phyloP scores from a whole-genome alignment of 169 alveolate species.

The Cryptosporidium bovis region DNA sequence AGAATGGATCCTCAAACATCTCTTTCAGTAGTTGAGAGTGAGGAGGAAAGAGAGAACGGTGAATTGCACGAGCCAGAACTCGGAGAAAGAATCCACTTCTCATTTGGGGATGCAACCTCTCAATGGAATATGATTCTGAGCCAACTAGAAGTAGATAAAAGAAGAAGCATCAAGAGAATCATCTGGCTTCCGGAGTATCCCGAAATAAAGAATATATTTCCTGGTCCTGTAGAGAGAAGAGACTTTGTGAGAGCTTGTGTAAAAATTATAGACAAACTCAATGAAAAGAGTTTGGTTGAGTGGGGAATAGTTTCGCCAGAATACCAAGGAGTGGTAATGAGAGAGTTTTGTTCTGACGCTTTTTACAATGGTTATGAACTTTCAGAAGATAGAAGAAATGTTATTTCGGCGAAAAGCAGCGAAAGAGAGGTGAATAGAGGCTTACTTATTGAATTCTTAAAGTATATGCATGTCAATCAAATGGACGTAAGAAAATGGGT shows the following conservation, averaged over 20 bases:
- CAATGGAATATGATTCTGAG: conserved; percentile 59
- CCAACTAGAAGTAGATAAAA: conserved; percentile 51
- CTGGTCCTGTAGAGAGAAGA: conserved; percentile 60
- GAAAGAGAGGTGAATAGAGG: conserved; percentile 57
- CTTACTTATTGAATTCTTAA: conserved; percentile 49
- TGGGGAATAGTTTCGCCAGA: conserved; percentile 74
- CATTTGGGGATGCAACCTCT: conserved; percentile 47
- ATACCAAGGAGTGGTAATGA: conserved; percentile 40
- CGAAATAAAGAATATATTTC: conserved; percentile 41
- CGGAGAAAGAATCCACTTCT: conserved; percentile 8
- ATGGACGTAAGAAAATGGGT: conserved; percentile 69
- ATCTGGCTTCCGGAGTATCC: conserved; percentile 66
- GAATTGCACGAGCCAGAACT: neutral
- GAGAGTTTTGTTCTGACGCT: conserved; percentile 68
- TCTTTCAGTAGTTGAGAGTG: conserved; percentile 32
- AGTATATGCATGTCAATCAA: conserved; percentile 24
- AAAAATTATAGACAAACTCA: conserved; percentile 4
- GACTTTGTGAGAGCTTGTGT: conserved; percentile 58
- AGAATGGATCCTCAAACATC: conserved; percentile 69
- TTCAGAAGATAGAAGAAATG: neutral
- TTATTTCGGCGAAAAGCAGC: conserved; percentile 34
- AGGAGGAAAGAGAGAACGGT: neutral
- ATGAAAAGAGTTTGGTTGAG: conserved; percentile 39
- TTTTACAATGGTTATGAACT: conserved; percentile 49
- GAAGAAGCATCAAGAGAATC: conserved; percentile 35